These are phyloP conservation scores for Fusarium scirpi DNA, from an alignment of 2,329 filamentous ascomycete genomes.

Conservation along the genomic window DNA sequence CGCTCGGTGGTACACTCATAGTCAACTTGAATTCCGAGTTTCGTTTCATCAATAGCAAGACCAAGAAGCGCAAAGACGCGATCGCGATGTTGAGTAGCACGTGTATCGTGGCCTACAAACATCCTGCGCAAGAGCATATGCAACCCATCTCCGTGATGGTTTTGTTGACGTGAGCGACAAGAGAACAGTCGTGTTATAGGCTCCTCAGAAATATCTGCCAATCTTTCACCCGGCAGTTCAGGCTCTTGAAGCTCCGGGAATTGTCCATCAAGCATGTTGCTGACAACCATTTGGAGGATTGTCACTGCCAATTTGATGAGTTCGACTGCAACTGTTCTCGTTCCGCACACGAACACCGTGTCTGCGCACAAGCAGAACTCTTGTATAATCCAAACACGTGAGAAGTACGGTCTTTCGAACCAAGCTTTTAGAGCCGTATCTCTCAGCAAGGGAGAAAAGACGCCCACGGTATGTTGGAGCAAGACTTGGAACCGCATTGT, in stretches of 20 bases:
- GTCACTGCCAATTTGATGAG: not conserved
- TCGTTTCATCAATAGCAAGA: rapidly evolving
- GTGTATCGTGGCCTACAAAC: not conserved
- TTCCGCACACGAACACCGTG: not conserved
- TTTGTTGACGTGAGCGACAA: not conserved
- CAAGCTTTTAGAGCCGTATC: rapidly evolving
- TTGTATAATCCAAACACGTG: constrained; percentile 5
- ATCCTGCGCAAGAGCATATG: not conserved
- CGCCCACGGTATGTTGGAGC: rapidly evolving
- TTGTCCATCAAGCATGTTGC: not conserved
- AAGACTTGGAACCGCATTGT: not conserved
- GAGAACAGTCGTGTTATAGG: not conserved
- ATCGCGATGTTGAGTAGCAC: not conserved
- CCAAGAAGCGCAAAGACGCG: constrained; percentile 8
- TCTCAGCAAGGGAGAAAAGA: not conserved
- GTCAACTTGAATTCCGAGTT: not conserved
- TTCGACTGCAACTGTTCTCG: not conserved
- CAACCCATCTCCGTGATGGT: not conserved
- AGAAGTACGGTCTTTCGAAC: constrained; percentile 4
- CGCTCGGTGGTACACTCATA: not conserved
- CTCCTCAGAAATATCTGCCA: not conserved
- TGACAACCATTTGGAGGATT: not conserved
- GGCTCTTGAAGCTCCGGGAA: not conserved
- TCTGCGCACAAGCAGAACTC: not conserved
- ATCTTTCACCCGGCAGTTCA: not conserved